A percentile compares a stretch with the other conserved stretches of the same genome.
Evolutionary conservation across 2,329 filamentous ascomycete genomes (phyloP).

Genomic region (Daldinia sp.): DNA sequence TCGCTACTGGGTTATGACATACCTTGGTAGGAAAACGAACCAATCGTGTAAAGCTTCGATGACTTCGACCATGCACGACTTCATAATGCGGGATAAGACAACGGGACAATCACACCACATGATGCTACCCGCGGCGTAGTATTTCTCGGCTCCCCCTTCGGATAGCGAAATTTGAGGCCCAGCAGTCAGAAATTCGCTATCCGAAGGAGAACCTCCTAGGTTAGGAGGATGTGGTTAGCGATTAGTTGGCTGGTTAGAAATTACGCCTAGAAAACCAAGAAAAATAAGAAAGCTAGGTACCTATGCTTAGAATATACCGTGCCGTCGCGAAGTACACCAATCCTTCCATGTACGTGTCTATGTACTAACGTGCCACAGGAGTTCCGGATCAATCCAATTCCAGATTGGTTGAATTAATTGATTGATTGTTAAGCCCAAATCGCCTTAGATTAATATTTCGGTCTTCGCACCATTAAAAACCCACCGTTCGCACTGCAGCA

Average conservation of each 20-base stretch:
- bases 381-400: neutral
- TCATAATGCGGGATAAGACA: neutral
- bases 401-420: neutral
- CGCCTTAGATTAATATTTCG: neutral
- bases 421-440: neutral
- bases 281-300: neutral
- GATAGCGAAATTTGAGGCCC: neutral
- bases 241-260: no score
- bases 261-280: no score
- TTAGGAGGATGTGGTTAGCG: no score
- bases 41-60: neutral
- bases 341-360: no score
- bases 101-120: neutral
- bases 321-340: neutral
- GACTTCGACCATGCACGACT: neutral
- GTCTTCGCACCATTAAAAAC: neutral
- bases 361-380: neutral
- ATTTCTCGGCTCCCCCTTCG: slow-evolving; percentile 3
- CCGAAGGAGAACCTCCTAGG: neutral
- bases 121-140: neutral
- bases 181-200: neutral
- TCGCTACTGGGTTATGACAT: neutral
- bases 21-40: neutral
- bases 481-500: neutral
- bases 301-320: neutral